Percentiles rank a stretch among this genome's conserved stretches.
phyloP scores from a whole-genome alignment of 345 rosid genomes.

The Euclidium syriacum region DNA sequence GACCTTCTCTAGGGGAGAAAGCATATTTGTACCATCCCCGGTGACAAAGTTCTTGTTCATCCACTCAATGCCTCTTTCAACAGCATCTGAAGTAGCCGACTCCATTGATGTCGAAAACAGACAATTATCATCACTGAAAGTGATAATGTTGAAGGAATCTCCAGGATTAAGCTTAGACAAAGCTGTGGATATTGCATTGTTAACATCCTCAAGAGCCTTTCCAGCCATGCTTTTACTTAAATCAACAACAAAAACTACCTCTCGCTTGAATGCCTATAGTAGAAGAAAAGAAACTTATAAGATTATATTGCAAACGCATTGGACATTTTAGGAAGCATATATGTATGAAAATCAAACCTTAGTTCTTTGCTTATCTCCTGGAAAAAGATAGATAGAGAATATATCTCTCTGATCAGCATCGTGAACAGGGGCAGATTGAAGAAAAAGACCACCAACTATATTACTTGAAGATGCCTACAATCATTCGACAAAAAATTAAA shows the following conservation, averaged over 20 bases:
- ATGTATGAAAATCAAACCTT: slow-evolving; percentile 43
- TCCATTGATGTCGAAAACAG: slow-evolving; percentile 64
- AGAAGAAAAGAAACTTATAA: slow-evolving; percentile 7
- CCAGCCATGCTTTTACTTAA: slow-evolving; percentile 90
- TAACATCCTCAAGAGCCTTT: slow-evolving; percentile 60
- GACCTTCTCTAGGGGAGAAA: slow-evolving; percentile 74
- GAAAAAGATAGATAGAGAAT: slow-evolving; percentile 65
- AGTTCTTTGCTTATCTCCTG: slow-evolving; percentile 48
- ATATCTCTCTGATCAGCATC: slow-evolving; percentile 86
- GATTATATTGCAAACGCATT: background rate
- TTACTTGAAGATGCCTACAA: slow-evolving; percentile 51
- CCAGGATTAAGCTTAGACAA: slow-evolving; percentile 52
- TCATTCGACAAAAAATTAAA: background rate
- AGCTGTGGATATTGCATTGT: slow-evolving; percentile 52
- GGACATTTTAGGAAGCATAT: background rate
- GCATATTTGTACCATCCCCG: slow-evolving; percentile 65
- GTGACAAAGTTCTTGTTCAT: slow-evolving; percentile 52
- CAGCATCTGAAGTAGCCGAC: slow-evolving; percentile 49
- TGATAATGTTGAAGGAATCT: slow-evolving; percentile 83
- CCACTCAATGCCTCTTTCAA: slow-evolving; percentile 71
- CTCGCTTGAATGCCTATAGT: slow-evolving; percentile 64
- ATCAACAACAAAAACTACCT: slow-evolving; percentile 77
- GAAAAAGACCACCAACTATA: slow-evolving; percentile 64
- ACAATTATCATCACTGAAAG: slow-evolving; percentile 65
- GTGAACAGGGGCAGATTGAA: slow-evolving; percentile 65